Evolutionary conservation across 2,329 filamentous ascomycete genomes (phyloP), one percentile per base, ranked within the genome.

Genomic region (Paracamarosporium sp.): DNA sequence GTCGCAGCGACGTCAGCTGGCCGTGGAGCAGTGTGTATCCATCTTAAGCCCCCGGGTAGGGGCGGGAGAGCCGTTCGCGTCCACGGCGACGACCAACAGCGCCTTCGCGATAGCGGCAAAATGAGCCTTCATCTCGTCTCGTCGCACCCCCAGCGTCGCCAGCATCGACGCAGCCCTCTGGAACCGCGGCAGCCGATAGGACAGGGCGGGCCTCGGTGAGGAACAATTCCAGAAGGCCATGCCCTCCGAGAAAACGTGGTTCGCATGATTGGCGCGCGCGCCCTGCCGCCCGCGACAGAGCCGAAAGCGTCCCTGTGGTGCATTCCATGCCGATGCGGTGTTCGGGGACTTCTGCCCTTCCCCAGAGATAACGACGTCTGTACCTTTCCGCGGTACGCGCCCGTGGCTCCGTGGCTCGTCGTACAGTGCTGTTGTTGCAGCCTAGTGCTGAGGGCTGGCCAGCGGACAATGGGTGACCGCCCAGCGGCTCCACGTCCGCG

Each of bases 201-300:
- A 25, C 48, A 36, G 8, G 22, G 33, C 4, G 22, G 13, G 8
- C 13, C 4, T 5, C 11, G 24, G n/a, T 13, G 30, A 30, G 31
- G 15, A 28, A 28, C 8, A 20, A 12, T 12, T 24, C 36, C 11
- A 20, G 27, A 28, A 28, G 15, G 15, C 24, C 17, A 20, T 38
- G 31, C 43, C 25, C 35, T 36, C 31, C 35, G 35, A 27, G 48
- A 31, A 36, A 51, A 51, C 48, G 48, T 61, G 58, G 24, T 27
- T 15, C 28, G 12, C 28, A 45, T 50, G 36, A 60, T 60, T 60
- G 54, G 56, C 15, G 35, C 45, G 45, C 56, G 35, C 28, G 47
- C 47, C 33, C 33, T 38, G 17, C 22, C 33, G 22, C 22, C 43
- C 28, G 38, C 38, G 20, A 41, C 24, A 28, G 13, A 45, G 17